A percentile compares a stretch with the other conserved stretches of the same genome.
Evolutionary conservation across 1,284 basidiomycete genomes (phyloP).

Genomic region (Austroboletus novae-zelandiae): DNA sequence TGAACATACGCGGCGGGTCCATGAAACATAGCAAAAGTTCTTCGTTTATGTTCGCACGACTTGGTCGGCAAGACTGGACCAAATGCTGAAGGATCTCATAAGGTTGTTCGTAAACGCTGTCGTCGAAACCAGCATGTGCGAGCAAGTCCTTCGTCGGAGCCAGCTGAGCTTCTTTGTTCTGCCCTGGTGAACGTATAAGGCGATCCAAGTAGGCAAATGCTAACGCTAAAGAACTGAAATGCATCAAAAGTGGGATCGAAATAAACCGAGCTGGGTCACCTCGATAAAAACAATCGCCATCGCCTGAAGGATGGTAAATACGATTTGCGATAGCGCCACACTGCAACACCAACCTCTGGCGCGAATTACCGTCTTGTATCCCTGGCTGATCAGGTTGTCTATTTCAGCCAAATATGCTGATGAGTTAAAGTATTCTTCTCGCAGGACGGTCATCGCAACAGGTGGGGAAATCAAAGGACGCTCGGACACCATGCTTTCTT

Average conservation of each 20-base stretch:
- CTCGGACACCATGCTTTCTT: slow-evolving; percentile 44
- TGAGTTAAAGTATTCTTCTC: slow-evolving; percentile 63
- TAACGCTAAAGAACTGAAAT: slow-evolving; percentile 50
- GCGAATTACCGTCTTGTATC: slow-evolving; percentile 63
- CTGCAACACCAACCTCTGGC: slow-evolving; percentile 53
- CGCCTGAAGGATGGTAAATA: slow-evolving; percentile 42
- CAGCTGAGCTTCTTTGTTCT: slow-evolving; percentile 48
- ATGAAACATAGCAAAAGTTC: slow-evolving; percentile 52
- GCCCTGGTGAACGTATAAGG: slow-evolving; percentile 44
- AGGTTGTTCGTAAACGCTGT: slow-evolving; percentile 55
- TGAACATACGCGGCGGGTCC: slow-evolving; percentile 47
- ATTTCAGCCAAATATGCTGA: slow-evolving; percentile 64
- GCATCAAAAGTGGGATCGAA: slow-evolving; percentile 27
- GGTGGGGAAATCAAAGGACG: slow-evolving; percentile 53
- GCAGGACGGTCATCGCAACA: slow-evolving; percentile 48
- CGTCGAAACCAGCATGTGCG: slow-evolving; percentile 63
- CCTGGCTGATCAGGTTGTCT: slow-evolving; percentile 53
- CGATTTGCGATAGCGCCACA: slow-evolving; percentile 13
- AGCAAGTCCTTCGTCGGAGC: slow-evolving; percentile 58
- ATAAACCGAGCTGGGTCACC: slow-evolving; percentile 41
- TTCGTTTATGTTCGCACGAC: slow-evolving; percentile 16
- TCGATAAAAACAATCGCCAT: slow-evolving; percentile 81
- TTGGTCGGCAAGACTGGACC: slow-evolving; percentile 39
- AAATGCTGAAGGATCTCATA: slow-evolving; percentile 50
- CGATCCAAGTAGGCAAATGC: slow-evolving; percentile 67